Base-by-base conservation (phyloP, 805 yeast genomes). In the Candida peoriensis region DNA sequence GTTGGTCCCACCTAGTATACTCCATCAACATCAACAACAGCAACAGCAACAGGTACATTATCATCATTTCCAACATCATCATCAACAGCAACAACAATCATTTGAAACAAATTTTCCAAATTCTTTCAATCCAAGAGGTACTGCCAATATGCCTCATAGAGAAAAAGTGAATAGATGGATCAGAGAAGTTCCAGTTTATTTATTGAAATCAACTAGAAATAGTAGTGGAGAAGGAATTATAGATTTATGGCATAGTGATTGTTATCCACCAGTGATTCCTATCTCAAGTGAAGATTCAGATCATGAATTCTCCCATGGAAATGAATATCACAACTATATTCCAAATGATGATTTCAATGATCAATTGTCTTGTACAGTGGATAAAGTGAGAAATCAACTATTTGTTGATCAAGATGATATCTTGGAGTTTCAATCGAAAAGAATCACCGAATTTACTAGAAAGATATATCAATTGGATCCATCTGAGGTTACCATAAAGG, bases 111-210 rank as follows among this genome's bases (percentile, higher is more conserved):
- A 30, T 14, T 66, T 74, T 34, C 79, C 81, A 2, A 41, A 60
- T 1, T 48, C 50, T 11, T 81, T 82, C 50, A 70, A 80, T 39
- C 90, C 90, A 10, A 64, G 86, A 48, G 57, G 58, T 20, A 76
- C 77, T 3, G 60, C 70, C 8, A 78, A 76, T 53, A 81, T 83
- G 88, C 67, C 76, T 2, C 72, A 68, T 42, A 62, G 58, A 31
- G 90, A 83, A 47, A 83, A 82, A 47, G 83, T 83, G 1, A 64
- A 64, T 24, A 59, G 54, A 6, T 83, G 93, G 93, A 69, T 83
- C 23, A 59, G 61, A 4, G 63, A 66, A 20, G 68, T 83, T 4
- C 89, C 89, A 1, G 50, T 66, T 8, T 64, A 58, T 33, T 50
- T 59, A 0, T 42, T 55, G 14, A 49, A 32, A 5, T n/a, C n/a